A percentile compares a stretch with the other conserved stretches of the same genome.
Evolutionary conservation across 2,329 filamentous ascomycete species (phyloP).

Genomic region (Lecanicillium sp.): DNA sequence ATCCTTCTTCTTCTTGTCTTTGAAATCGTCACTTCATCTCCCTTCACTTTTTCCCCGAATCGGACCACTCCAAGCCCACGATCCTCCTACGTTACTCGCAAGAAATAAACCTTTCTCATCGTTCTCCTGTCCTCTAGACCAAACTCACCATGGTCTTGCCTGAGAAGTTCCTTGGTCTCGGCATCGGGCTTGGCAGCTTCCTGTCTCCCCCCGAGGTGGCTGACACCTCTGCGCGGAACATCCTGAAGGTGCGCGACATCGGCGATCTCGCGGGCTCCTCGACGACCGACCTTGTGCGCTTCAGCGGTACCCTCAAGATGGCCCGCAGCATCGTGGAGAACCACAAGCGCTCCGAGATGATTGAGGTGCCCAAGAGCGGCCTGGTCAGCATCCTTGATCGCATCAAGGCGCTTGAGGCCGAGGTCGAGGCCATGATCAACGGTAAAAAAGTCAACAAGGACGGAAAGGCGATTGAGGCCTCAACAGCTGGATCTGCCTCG

Average conservation of each 20-base stretch:
- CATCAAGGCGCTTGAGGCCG: slow-evolving; percentile 23
- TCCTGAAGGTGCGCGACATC: slow-evolving; percentile 1
- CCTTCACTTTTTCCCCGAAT: background rate
- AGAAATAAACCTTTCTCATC: background rate
- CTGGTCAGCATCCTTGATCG: slow-evolving; percentile 24
- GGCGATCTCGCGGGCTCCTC: slow-evolving; percentile 12
- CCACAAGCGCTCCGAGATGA: slow-evolving; percentile 18
- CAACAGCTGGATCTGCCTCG: background rate
- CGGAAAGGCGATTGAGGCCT: background rate
- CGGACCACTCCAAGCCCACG: background rate
- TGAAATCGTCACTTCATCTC: background rate
- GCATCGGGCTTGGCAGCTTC: slow-evolving; percentile 11
- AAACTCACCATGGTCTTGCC: slow-evolving; percentile 19
- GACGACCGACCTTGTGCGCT: slow-evolving; percentile 12
- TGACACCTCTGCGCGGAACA: background rate
- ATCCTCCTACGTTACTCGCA: background rate
- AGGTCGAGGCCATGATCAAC: slow-evolving; percentile 23
- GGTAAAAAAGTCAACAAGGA: slow-evolving; percentile 6
- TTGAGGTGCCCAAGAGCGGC: slow-evolving; percentile 22
- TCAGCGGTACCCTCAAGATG: slow-evolving; percentile 16
- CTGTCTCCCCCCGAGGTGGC: background rate
- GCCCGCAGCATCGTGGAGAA: slow-evolving; percentile 23
- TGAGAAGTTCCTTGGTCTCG: slow-evolving; percentile 14
- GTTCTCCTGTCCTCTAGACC: slow-evolving; percentile 7
- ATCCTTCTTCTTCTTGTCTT: background rate